These are phyloP conservation scores for Backusella australiensis DNA, from an alignment of 192 early-diverging fungal species.

Conservation along the genomic window DNA sequence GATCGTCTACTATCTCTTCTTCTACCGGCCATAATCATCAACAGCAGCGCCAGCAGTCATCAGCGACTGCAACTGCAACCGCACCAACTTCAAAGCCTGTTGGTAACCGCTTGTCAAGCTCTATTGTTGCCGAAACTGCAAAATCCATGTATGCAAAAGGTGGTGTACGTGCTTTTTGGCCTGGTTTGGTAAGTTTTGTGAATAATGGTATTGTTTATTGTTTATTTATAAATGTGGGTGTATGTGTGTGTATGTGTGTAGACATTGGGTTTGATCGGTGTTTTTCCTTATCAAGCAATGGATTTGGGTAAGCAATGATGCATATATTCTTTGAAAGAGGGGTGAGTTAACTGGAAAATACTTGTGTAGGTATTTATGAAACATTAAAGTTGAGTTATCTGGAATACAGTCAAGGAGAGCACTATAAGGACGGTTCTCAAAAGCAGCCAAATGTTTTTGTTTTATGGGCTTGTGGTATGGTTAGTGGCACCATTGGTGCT, in stretches of 20 bases:
- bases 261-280: conserved; percentile 54
- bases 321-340: background rate
- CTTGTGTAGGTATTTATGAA: conserved; percentile 60
- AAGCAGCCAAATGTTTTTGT: conserved; percentile 44
- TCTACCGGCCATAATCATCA: background rate
- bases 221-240: background rate
- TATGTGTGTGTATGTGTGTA: background rate
- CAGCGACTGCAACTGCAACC: background rate
- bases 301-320: conserved; percentile 35
- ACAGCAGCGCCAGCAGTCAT: background rate
- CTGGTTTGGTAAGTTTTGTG: conserved; percentile 26
- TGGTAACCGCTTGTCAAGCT: background rate
- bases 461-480: conserved; percentile 58
- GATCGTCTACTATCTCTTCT: background rate
- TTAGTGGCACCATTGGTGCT: conserved; percentile 62
- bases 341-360: background rate
- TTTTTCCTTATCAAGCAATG: conserved; percentile 76
- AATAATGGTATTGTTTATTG: too few relatives aligned
- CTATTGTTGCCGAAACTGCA: conserved; percentile 44
- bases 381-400: conserved; percentile 62
- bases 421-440: conserved; percentile 27
- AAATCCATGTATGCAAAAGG: conserved; percentile 58
- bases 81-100: background rate
- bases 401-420: conserved; percentile 37
- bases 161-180: conserved; percentile 64